A percentile compares a stretch with the other conserved stretches of the same genome.
These are phyloP conservation scores for Phytophthora fragariaefolia DNA, from an alignment of 352 stramenopile species.

Conservation along the genomic window DNA sequence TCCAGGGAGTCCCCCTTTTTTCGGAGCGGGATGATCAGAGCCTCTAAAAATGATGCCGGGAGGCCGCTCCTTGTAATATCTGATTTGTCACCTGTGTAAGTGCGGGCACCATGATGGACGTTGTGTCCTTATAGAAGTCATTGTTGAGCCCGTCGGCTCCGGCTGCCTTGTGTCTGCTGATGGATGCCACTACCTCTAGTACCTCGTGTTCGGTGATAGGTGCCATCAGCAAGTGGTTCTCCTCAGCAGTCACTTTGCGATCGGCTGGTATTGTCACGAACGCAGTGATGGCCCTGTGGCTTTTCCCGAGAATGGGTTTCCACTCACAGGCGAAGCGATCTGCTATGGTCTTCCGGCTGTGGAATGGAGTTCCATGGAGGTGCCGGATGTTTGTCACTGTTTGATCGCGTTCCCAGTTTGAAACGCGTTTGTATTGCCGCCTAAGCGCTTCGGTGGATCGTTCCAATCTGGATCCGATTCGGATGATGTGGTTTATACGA, in stretches of 20 bases:
- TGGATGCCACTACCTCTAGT: neutral
- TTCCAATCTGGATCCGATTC: neutral
- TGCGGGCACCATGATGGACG: neutral
- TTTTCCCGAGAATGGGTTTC: neutral
- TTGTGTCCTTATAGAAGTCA: neutral
- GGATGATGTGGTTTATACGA: neutral
- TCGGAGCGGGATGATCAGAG: neutral
- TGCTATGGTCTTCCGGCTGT: neutral
- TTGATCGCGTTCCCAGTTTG: constrained; percentile 8
- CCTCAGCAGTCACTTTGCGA: neutral
- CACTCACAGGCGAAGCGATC: neutral
- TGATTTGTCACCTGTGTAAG: neutral
- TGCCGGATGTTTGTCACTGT: neutral
- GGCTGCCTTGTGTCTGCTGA: neutral
- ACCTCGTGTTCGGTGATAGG: neutral
- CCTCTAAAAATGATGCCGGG: neutral
- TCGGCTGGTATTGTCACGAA: neutral
- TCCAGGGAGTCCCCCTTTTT: neutral
- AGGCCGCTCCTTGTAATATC: neutral
- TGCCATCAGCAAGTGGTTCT: neutral
- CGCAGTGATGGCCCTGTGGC: neutral
- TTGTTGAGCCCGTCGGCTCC: neutral
- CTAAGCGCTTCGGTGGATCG: neutral
- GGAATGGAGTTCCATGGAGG: neutral
- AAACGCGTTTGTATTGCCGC: neutral